Evolutionary conservation across 2,329 filamentous ascomycete genomes (phyloP).

Genomic region (Ascochyta fabae): DNA sequence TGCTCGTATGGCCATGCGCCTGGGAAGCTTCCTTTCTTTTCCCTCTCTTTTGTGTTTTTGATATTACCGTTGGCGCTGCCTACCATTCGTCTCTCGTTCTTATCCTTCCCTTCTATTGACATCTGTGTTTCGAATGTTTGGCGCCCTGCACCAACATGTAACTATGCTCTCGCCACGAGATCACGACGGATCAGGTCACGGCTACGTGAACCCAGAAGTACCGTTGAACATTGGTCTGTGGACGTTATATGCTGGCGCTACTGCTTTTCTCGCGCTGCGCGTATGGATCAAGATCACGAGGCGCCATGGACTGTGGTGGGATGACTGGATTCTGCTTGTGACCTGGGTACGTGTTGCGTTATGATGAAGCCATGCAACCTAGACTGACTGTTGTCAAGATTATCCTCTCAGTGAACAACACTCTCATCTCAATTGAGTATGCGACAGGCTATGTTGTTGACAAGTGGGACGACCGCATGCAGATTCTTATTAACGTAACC

Average conservation of each 20-base stretch:
- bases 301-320: conserved; percentile 50
- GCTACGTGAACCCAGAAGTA: conserved; percentile 46
- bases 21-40: conserved; percentile 21
- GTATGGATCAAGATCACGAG: conserved; percentile 49
- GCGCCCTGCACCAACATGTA: conserved; percentile 23
- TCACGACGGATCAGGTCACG: conserved; percentile 25
- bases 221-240: conserved; percentile 49
- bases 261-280: conserved; percentile 44
- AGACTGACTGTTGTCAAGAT: conserved; percentile 38
- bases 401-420: conserved; percentile 53
- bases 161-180: conserved; percentile 34
- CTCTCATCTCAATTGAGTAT: conserved; percentile 56
- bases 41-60: conserved; percentile 18
- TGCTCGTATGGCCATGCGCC: conserved; percentile 21
- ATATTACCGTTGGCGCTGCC: conserved; percentile 14
- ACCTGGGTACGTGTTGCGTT: conserved; percentile 42
- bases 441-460: conserved; percentile 57
- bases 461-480: conserved; percentile 61
- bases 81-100: conserved; percentile 12
- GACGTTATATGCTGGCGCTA: conserved; percentile 49
- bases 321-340: conserved; percentile 49
- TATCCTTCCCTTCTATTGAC: conserved; percentile 18
- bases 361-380: background rate
- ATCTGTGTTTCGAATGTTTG: conserved; percentile 16
- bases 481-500: conserved; percentile 58